Percentiles rank a stretch among this genome's conserved stretches.
phyloP scores from a whole-genome alignment of 2,329 filamentous ascomycete species.

The Phaeosphaeriaceae sp. region DNA sequence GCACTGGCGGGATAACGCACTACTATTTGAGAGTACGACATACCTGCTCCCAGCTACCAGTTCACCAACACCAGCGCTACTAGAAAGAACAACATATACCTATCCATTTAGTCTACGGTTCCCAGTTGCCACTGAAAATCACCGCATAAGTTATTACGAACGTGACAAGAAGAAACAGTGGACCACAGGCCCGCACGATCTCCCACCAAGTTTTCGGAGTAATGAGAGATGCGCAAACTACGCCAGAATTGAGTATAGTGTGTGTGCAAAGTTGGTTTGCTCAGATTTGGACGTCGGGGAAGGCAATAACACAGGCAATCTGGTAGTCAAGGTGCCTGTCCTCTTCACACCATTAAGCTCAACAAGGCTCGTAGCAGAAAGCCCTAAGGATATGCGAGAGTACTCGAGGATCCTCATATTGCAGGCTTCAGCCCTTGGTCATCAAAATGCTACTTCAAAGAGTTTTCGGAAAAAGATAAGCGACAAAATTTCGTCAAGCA shows the following conservation, averaged over 20 bases:
- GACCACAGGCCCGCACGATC: constrained; percentile 21
- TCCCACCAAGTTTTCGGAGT: constrained; percentile 30
- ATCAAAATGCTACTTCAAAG: constrained; percentile 9
- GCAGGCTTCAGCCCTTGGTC: constrained; percentile 20
- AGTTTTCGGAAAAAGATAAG: constrained; percentile 28
- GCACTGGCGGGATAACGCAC: constrained; percentile 33
- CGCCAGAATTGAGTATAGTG: constrained; percentile 26
- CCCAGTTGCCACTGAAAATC: constrained; percentile 22
- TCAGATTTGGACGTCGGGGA: constrained; percentile 15
- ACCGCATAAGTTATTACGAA: constrained; percentile 24
- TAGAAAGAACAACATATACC: constrained; percentile 19
- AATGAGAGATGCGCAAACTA: constrained; percentile 14
- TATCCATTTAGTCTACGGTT: constrained; percentile 30
- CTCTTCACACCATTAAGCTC: constrained; percentile 26
- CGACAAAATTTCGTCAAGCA: constrained; percentile 28
- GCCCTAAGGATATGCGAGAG: constrained; percentile 8
- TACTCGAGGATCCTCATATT: constrained; percentile 21
- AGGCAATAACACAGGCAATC: constrained; percentile 10
- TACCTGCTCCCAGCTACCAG: constrained; percentile 16
- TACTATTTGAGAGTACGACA: constrained; percentile 23
- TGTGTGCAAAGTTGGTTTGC: constrained; percentile 22
- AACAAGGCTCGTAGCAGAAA: not conserved
- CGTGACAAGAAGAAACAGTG: constrained; percentile 17
- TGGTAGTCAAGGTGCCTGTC: constrained; percentile 16
- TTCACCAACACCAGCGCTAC: not conserved